Evolutionary conservation across 2,329 filamentous ascomycete species (phyloP).

Genomic region (Cercospora sp.): DNA sequence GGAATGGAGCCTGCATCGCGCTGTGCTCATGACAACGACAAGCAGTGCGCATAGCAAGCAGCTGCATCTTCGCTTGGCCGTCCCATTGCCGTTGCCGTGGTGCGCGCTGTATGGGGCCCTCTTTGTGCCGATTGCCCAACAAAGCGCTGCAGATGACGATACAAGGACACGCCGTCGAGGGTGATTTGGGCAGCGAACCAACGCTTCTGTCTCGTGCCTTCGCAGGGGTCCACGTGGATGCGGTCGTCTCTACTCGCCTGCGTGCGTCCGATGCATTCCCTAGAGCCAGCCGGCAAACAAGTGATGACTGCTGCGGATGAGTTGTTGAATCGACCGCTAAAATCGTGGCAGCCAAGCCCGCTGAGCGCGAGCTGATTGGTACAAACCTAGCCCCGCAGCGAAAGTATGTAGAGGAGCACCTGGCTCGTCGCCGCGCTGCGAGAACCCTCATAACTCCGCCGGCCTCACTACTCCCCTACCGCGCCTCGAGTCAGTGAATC

Average conservation of each 20-base stretch:
- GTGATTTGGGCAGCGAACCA: neutral
- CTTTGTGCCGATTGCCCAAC: neutral
- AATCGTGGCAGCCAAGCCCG: neutral
- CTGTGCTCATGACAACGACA: neutral
- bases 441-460: neutral
- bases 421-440: neutral
- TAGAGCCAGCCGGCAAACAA: neutral
- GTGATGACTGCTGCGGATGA: neutral
- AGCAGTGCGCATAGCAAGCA: neutral
- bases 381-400: neutral
- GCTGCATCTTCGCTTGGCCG: neutral
- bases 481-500: neutral
- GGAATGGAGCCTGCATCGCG: neutral
- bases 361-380: neutral
- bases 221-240: neutral
- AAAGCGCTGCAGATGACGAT: neutral
- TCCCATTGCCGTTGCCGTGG: neutral
- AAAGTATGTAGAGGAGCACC: conserved; percentile 4
- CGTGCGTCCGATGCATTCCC: neutral
- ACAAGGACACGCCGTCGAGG: neutral
- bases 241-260: neutral
- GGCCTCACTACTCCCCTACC: neutral
- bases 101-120: neutral
- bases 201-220: neutral
- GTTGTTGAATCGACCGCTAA: neutral